Evolutionary conservation across 2,329 filamentous ascomycete genomes (phyloP).

Genomic region (Colletotrichum navitas): DNA sequence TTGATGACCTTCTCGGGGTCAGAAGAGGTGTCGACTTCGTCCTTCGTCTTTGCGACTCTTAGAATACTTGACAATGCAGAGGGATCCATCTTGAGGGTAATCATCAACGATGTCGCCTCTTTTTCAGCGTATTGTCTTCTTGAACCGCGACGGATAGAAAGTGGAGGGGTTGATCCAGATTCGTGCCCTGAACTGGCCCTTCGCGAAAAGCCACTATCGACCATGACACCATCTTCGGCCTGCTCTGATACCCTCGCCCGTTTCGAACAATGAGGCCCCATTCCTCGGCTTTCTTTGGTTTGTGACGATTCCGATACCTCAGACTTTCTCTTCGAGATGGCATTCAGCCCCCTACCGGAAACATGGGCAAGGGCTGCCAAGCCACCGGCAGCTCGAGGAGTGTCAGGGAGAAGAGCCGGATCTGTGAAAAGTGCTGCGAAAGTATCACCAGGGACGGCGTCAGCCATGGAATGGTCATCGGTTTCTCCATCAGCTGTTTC

Average conservation of each 20-base stretch:
- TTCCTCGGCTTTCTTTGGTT: constrained; percentile 3
- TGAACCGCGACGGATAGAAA: constrained; percentile 16
- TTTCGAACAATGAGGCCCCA: constrained; percentile 13
- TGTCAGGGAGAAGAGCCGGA: constrained; percentile 7
- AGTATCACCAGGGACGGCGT: neutral
- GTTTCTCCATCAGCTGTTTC: neutral
- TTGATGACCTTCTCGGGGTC: neutral
- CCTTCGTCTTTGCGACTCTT: neutral
- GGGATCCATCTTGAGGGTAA: constrained; percentile 34
- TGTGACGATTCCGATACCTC: constrained; percentile 3
- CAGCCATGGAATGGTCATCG: neutral
- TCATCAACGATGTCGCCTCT: constrained; percentile 13
- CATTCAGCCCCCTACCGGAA: constrained; percentile 19
- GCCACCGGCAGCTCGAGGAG: constrained; percentile 4
- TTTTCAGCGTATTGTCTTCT: neutral
- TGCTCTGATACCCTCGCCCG: constrained; percentile 3
- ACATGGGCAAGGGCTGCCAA: constrained; percentile 31
- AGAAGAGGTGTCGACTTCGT: neutral
- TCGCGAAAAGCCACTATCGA: neutral
- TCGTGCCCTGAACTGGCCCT: neutral
- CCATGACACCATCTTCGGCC: constrained; percentile 5
- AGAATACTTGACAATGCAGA: constrained; percentile 23
- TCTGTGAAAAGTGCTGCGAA: constrained; percentile 1
- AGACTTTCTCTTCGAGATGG: constrained; percentile 29
- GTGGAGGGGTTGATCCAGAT: neutral